Conservation (phyloP, 257 asterid species). For the Capsicum chinense region DNA sequence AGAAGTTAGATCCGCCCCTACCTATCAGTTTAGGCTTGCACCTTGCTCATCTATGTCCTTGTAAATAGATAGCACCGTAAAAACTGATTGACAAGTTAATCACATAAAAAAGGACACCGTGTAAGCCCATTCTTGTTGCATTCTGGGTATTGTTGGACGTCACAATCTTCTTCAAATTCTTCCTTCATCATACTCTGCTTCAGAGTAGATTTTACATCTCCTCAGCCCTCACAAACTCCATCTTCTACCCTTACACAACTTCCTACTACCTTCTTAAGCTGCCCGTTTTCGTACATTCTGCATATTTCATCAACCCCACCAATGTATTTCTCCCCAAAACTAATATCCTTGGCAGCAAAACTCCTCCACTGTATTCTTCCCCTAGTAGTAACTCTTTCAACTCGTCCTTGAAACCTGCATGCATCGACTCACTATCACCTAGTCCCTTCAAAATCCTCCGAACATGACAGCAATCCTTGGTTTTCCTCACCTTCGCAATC, state of each 20-base stretch:
- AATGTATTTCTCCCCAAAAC: conserved; percentile 58
- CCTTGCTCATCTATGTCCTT: not conserved
- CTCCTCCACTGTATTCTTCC: conserved; percentile 42
- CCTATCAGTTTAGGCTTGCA: not conserved
- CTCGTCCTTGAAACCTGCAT: conserved; percentile 84
- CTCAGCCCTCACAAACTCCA: conserved; percentile 72
- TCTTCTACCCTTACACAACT: conserved; percentile 56
- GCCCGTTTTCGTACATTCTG: conserved; percentile 72
- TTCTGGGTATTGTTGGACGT: conserved; percentile 79
- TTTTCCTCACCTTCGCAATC: conserved; percentile 83
- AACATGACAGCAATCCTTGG: conserved; percentile 92
- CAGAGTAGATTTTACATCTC: conserved; percentile 67
- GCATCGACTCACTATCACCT: conserved; percentile 82
- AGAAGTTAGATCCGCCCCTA: too few relatives aligned
- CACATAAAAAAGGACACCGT: conserved; percentile 82
- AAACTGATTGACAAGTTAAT: conserved; percentile 27
- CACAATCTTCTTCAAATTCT: conserved; percentile 32
- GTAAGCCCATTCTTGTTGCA: conserved; percentile 89
- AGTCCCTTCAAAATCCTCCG: conserved; percentile 67
- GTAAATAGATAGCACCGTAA: not conserved
- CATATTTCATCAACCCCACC: conserved; percentile 87
- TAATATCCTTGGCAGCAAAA: conserved; percentile 68
- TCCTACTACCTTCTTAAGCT: conserved; percentile 67
- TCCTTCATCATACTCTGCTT: conserved; percentile 51
- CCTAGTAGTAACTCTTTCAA: conserved; percentile 61